Base-by-base conservation (phyloP, 1,284 basidiomycete species). In the Sanghuangporus sanghuang region DNA sequence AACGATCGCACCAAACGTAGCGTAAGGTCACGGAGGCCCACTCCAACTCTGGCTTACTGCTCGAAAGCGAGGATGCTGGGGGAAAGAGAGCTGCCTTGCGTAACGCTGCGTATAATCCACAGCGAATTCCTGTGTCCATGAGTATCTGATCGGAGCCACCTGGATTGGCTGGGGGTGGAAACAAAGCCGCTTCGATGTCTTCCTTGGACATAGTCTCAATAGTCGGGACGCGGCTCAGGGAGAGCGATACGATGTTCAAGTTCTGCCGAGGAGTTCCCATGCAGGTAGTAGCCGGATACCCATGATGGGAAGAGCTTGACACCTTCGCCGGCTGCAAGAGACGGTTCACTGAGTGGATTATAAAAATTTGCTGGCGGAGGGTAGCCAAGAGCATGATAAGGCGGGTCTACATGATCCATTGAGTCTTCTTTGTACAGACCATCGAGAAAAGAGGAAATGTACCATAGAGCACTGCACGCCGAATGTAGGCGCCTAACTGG, bases 271-370 rank as follows among this genome's bases (percentile, higher is more conserved):
- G 65, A 64, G 42, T 67, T 64, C 6, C 69, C 70, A 52, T 73
- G 72, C 2, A 42, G 18, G 67, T 67, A 73, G 59, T 72, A 73
- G 2, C 71, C 68, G n/a, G 69, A 68, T 52, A 72, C 67, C 71
- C 71, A 72, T 5, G 61, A 58, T n/a, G 67, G 55, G 62, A 72
- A 71, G 16, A 58, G 42, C 14, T 66, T 63, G 12, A 61, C 57
- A 1, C 66, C 55, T 32, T 72, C 69, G 16, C 55, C 66, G 14
- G 62, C 62, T 6, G 68, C 21, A 60, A 70, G 63, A 2, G 67
- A 63, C 0, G 67, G 59, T 61, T 72, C 68, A 36, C 57, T 57
- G 27, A 73, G 63, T 1, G 72, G 71, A 60, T 70, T 67, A 65
- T 69, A 71, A 3, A 54, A 56, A 12, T 67, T 67, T 0, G 57